Evolutionary conservation across 768 basidiomycete genomes (phyloP), one percentile per base, ranked within the genome.

Genomic region (Collybiopsis luxurians): DNA sequence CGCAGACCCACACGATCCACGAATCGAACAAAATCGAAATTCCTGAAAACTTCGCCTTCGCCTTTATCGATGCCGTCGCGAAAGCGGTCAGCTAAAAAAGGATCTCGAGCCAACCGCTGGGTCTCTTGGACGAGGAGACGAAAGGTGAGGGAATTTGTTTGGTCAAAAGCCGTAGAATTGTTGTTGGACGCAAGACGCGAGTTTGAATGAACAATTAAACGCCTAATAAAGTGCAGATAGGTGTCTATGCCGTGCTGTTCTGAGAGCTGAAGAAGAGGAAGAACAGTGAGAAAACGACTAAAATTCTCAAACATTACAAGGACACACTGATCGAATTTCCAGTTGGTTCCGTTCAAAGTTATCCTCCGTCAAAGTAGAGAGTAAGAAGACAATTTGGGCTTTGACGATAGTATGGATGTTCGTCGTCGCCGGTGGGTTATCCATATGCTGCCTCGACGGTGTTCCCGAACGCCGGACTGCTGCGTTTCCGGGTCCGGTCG

Each of bases 191-290:
- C 69, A 43, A 90, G 80, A 59, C 90, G 83, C 49, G 83, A 76
- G 73, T 90, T 87, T 23, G 92, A 92, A 63, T 93, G 90, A 53
- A 89, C 85, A 68, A 98, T 92, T 72, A 97, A 89, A 60, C 96
- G 89, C 60, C 95, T 92, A 63, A 99, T 92, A 78, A 97, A 97
- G 74, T 99, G 95, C 61, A 94, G 83, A 75, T 98, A 97, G 57
- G 95, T 97, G 74, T 97, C 95, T 65, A 94, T 82, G 57, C 95
- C 95, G 81, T 98, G 94, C 68, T 95, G 91, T 70, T 98, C 95
- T 61, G 93, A 92, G 66, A 98, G 85, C 96, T 98, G 73, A 47
- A 64, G 48, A 67, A 48, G n/a, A 58, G 50, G 59, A 49, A 55
- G 39, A 44, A 54, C 59, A 53, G 59, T 31, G 54, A 60, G 31